Conservation (phyloP, 345 rosid genomes). For the Lumnitzera littorea region DNA sequence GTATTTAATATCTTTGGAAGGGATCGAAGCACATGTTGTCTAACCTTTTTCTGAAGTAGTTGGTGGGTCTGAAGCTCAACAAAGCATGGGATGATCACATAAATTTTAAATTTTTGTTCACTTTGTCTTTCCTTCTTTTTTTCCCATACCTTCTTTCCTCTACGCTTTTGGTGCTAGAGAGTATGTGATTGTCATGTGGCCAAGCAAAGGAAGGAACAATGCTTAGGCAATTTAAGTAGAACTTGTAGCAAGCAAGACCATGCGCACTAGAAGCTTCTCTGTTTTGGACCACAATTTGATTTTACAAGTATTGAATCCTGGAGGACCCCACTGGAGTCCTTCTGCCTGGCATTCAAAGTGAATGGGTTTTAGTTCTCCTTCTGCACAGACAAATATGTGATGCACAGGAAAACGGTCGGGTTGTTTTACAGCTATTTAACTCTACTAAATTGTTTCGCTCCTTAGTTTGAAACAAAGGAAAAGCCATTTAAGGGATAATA, state of each 20-base stretch:
- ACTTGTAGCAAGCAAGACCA: neutral
- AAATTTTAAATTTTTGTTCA: slow-evolving; percentile 1
- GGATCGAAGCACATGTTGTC: slow-evolving; percentile 8
- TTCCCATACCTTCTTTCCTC: no score
- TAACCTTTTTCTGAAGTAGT: slow-evolving; percentile 7
- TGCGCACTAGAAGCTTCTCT: no score
- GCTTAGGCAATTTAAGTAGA: no score
- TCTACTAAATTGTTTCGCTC: no score
- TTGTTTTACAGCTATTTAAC: no score
- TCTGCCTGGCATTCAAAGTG: neutral
- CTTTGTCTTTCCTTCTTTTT: neutral
- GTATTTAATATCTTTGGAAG: slow-evolving; percentile 11
- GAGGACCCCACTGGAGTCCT: neutral
- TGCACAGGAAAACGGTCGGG: no score
- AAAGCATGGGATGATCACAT: slow-evolving; percentile 13
- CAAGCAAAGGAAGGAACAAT: no score
- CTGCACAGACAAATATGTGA: neutral
- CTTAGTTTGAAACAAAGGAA: no score
- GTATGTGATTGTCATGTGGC: no score
- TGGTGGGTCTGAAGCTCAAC: slow-evolving; percentile 3
- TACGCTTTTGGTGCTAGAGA: no score
- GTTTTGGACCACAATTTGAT: no score
- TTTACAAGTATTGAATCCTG: neutral
- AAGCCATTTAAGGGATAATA: no score
- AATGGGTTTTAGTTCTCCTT: neutral